Evolutionary conservation across 2,329 filamentous ascomycete species (phyloP).

Genomic region (Allantophomopsis lycopodina): DNA sequence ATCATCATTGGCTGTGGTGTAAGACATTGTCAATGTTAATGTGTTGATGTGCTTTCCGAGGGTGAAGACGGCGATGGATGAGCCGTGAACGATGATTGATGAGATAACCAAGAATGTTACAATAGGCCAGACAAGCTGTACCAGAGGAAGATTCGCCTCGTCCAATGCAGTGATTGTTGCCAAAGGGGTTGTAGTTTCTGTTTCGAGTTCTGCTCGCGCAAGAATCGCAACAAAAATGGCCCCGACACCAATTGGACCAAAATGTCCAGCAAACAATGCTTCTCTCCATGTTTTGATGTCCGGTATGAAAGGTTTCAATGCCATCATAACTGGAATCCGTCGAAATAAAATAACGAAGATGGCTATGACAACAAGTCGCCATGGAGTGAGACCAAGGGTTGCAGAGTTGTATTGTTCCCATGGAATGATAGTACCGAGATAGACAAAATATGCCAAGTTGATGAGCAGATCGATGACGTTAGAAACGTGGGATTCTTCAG

Average conservation of each 20-base stretch:
- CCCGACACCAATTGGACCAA: conserved; percentile 88
- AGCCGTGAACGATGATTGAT: conserved; percentile 91
- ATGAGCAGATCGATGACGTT: conserved; percentile 97
- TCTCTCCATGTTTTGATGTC: conserved; percentile 98
- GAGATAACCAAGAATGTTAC: conserved; percentile 86
- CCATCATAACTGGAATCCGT: conserved; percentile 87
- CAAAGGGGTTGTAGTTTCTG: conserved; percentile 57
- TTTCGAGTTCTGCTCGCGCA: conserved; percentile 82
- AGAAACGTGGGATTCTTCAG: conserved; percentile 94
- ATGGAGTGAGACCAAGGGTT: conserved; percentile 63
- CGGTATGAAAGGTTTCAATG: conserved; percentile 82
- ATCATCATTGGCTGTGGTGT: conserved; percentile 80
- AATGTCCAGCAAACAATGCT: conserved; percentile 91
- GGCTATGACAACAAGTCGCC: conserved; percentile 89
- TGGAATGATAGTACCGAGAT: conserved; percentile 91
- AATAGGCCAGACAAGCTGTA: conserved; percentile 89
- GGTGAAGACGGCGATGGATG: conserved; percentile 96
- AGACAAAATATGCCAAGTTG: conserved; percentile 97
- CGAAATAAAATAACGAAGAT: conserved; percentile 90
- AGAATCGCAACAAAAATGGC: conserved; percentile 93
- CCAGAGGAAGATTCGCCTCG: conserved; percentile 49
- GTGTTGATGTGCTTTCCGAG: conserved; percentile 98
- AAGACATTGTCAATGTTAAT: conserved; percentile 86
- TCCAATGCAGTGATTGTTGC: conserved; percentile 38
- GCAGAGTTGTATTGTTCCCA: conserved; percentile 82